A percentile compares a stretch with the other conserved stretches of the same genome.
These are phyloP conservation scores for Phyllosticta citribraziliensis DNA, from an alignment of 2,329 filamentous ascomycete genomes.

Conservation along the genomic window DNA sequence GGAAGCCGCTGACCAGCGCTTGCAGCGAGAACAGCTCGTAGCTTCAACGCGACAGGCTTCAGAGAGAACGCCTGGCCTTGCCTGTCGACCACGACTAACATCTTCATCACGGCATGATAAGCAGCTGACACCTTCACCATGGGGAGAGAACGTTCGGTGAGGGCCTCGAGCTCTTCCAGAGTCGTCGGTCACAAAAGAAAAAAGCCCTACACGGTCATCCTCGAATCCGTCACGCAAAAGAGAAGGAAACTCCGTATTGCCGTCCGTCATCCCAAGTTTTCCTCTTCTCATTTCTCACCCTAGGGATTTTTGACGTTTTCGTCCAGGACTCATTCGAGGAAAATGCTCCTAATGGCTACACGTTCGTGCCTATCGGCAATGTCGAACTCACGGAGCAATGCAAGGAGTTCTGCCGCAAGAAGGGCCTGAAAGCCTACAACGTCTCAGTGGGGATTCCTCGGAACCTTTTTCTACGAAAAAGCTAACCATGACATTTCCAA, in stretches of 20 bases:
- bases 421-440: constrained; percentile 44
- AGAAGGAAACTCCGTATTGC: constrained; percentile 49
- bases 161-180: not conserved
- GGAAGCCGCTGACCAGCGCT: not conserved
- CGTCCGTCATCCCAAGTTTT: constrained; percentile 23
- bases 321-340: constrained; percentile 45
- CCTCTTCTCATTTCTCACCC: constrained; percentile 5
- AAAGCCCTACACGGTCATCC: constrained; percentile 46
- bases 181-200: constrained; percentile 13
- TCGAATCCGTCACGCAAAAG: constrained; percentile 48
- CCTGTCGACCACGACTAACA: not conserved
- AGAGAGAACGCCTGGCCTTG: not conserved
- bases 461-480: not conserved
- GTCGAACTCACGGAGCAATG: constrained; percentile 47
- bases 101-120: not conserved
- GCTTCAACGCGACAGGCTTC: not conserved
- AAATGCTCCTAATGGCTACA: constrained; percentile 50
- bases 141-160: not conserved
- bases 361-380: constrained; percentile 51
- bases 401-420: constrained; percentile 49
- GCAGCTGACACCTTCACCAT: not conserved
- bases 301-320: constrained; percentile 23
- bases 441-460: constrained; percentile 45
- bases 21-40: not conserved
- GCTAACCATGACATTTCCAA: constrained; percentile 15